Percentiles rank a stretch among this genome's conserved stretches.
Conservation (phyloP, 768 basidiomycete species). For the Lentinula guzmanii region DNA sequence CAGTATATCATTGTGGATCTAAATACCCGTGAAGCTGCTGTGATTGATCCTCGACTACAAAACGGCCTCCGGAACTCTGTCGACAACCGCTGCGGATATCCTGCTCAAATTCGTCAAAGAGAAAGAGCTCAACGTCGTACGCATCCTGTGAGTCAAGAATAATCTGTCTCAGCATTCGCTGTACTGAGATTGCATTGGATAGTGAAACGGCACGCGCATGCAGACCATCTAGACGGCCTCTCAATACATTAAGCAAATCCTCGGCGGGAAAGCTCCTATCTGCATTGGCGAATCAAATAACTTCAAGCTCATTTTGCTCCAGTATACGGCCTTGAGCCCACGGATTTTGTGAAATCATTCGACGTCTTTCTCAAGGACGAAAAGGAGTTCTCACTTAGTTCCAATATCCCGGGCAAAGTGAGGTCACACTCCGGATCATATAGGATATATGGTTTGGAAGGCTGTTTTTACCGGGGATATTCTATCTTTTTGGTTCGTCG, state of each 20-base stretch:
- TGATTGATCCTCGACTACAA: constrained; percentile 31
- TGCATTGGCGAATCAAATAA: constrained; percentile 29
- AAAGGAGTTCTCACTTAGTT: constrained; percentile 24
- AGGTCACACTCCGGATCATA: constrained; percentile 31
- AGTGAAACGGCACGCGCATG: constrained; percentile 33
- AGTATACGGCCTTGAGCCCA: constrained; percentile 22
- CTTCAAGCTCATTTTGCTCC: constrained; percentile 28
- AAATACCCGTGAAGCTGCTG: constrained; percentile 36
- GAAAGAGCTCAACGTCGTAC: constrained; percentile 22
- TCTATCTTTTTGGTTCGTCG: constrained; percentile 29
- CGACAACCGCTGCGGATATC: constrained; percentile 25
- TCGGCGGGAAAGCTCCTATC: constrained; percentile 21
- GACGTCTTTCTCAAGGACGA: constrained; percentile 28
- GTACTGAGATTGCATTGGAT: constrained; percentile 8
- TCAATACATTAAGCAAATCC: constrained; percentile 24
- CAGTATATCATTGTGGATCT: constrained; percentile 58
- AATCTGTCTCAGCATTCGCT: background rate
- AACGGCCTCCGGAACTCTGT: constrained; percentile 20
- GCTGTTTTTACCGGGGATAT: constrained; percentile 31
- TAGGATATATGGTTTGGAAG: constrained; percentile 28
- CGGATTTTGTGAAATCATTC: constrained; percentile 20
- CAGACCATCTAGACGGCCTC: constrained; percentile 31
- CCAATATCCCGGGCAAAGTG: constrained; percentile 19
- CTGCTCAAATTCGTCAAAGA: constrained; percentile 23
- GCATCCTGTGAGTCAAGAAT: constrained; percentile 23